Evolutionary conservation across 225 moss, liverwort and hornwort genomes (phyloP).

Genomic region (Marchantia polymorpha): DNA sequence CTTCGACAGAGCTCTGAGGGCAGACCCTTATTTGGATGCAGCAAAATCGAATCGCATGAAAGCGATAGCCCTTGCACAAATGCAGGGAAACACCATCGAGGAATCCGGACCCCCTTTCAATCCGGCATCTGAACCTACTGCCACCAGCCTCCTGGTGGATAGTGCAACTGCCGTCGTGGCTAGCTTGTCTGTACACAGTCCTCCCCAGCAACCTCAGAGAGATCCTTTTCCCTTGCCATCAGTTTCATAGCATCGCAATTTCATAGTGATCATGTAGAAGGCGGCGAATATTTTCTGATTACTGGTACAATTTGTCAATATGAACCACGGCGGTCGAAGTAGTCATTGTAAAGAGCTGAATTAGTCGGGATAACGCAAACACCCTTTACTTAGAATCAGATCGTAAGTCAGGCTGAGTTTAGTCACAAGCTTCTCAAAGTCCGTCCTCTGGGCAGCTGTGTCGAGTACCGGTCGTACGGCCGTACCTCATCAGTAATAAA

Average conservation of each 20-base stretch:
- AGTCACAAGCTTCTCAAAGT: background rate
- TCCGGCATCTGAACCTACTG: conserved; percentile 9
- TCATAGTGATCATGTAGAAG: background rate
- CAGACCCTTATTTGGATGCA: conserved; percentile 53
- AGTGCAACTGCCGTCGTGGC: conserved; percentile 20
- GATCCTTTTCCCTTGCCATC: conserved; percentile 57
- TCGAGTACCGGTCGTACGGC: background rate
- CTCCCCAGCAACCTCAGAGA: conserved; percentile 26
- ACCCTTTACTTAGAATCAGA: background rate
- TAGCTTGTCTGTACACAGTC: conserved; percentile 17
- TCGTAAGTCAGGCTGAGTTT: background rate
- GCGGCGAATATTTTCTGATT: too few species aligned
- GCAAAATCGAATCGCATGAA: conserved; percentile 67
- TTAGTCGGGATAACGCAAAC: background rate
- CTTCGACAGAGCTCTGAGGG: conserved; percentile 47
- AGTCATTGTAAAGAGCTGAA: background rate
- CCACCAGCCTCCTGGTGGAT: conserved; percentile 9
- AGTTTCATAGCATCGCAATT: conserved; percentile 29
- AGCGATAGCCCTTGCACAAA: conserved; percentile 52
- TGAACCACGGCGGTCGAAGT: background rate
- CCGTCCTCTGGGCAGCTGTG: background rate
- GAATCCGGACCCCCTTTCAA: conserved; percentile 16
- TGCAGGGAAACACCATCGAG: conserved; percentile 12
- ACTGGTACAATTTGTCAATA: background rate
- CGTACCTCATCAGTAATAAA: background rate